A percentile compares a stretch with the other conserved stretches of the same genome.
Conservation (phyloP, 306 rosid species). For the Dalbergia cultrata region DNA sequence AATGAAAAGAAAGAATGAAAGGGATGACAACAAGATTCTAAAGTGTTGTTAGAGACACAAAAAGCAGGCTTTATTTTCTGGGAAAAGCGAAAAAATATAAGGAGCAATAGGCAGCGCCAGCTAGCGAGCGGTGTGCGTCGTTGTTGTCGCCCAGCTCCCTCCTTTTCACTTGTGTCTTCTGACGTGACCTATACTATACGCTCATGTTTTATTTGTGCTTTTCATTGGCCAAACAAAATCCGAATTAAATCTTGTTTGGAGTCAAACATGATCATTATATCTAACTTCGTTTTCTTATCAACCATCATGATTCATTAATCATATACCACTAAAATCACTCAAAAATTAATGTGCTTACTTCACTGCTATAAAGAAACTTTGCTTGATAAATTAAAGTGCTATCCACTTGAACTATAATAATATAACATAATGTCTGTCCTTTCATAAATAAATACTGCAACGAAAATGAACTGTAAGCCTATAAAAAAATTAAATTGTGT, state of each 20-base stretch:
- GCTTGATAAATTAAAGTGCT: too few relatives aligned
- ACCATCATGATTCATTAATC: conserved; percentile 5
- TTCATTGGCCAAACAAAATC: background rate
- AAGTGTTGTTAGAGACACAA: conserved; percentile 6
- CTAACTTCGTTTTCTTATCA: background rate
- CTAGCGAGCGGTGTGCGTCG: conserved; percentile 37
- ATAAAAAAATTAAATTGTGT: background rate
- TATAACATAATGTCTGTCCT: too few relatives aligned
- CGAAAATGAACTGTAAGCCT: background rate
- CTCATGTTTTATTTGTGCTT: conserved; percentile 40
- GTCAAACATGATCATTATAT: background rate
- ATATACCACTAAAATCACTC: background rate
- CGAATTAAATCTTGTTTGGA: background rate
- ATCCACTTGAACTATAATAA: too few relatives aligned
- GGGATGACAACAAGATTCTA: background rate
- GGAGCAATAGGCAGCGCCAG: background rate
- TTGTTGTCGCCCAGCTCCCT: conserved; percentile 54
- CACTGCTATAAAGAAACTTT: too few relatives aligned
- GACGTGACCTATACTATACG: conserved; percentile 59
- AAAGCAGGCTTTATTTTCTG: conserved; percentile 28
- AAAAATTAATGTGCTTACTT: background rate
- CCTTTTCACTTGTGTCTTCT: conserved; percentile 54
- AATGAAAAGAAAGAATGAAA: too few relatives aligned
- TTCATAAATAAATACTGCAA: background rate
- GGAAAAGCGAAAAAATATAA: background rate